These are phyloP conservation scores for Rhizopogon vulgaris DNA, from an alignment of 768 basidiomycete genomes.

Conservation along the genomic window DNA sequence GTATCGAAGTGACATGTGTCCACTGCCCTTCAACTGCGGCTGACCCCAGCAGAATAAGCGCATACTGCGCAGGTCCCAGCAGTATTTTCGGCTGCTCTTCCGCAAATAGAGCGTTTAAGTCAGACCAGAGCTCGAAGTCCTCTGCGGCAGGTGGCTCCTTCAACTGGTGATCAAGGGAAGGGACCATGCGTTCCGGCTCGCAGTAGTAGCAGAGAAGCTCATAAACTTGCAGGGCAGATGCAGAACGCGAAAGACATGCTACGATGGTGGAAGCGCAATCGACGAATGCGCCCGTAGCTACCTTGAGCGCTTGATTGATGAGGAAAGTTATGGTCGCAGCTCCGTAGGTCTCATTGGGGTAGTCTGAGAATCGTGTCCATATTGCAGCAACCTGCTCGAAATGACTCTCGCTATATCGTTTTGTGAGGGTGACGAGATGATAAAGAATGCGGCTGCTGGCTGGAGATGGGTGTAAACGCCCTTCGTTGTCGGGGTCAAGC, in stretches of 20 bases:
- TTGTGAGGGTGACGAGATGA: slow-evolving; percentile 78
- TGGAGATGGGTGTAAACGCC: slow-evolving; percentile 18
- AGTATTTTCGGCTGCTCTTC: slow-evolving; percentile 59
- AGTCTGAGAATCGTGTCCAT: slow-evolving; percentile 74
- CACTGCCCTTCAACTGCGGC: slow-evolving; percentile 70
- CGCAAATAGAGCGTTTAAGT: slow-evolving; percentile 70
- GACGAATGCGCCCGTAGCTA: slow-evolving; percentile 74
- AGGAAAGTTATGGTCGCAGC: slow-evolving; percentile 78
- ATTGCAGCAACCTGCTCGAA: slow-evolving; percentile 76
- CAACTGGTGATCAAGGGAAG: slow-evolving; percentile 66
- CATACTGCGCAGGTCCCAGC: slow-evolving; percentile 82
- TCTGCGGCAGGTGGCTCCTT: slow-evolving; percentile 50
- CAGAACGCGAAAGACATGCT: slow-evolving; percentile 76
- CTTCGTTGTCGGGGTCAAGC: slow-evolving; percentile 52
- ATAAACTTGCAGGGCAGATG: slow-evolving; percentile 65
- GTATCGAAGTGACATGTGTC: slow-evolving; percentile 66
- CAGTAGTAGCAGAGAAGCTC: slow-evolving; percentile 82
- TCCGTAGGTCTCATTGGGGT: slow-evolving; percentile 65
- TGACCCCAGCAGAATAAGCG: slow-evolving; percentile 79
- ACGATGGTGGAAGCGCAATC: slow-evolving; percentile 75
- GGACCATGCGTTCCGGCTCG: slow-evolving; percentile 81
- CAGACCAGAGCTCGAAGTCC: slow-evolving; percentile 73
- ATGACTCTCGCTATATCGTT: slow-evolving; percentile 66
- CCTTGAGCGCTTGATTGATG: slow-evolving; percentile 81
- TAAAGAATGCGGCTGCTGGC: slow-evolving; percentile 65